Base-by-base conservation (phyloP, 306 rosid species). In the Cucurbita moschata region DNA sequence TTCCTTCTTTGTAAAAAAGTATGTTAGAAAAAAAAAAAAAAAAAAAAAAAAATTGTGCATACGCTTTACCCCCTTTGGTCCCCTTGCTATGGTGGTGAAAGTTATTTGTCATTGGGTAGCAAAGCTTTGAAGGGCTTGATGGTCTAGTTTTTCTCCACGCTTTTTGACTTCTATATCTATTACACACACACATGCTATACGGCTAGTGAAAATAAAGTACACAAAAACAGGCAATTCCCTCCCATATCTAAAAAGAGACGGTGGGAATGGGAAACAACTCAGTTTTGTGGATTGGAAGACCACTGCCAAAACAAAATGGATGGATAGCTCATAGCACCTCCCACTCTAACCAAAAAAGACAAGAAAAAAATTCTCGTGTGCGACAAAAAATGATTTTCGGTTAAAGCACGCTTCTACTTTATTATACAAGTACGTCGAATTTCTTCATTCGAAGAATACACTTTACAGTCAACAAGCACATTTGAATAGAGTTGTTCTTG, bases 231-330 rank as follows among this genome's bases (percentile, higher is more conserved):
- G 5, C 3, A 10, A 65, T 65, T 65, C 30, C 49, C 30, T 64
- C 16, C 37, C 19, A 38, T 38, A 16, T 62, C 47, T 62, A 38
- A 38, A 43, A 65, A 65, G 51, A 42, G 71, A 65, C 0, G 2
- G 53, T 65, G 53, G 71, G 53, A 65, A 65, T 65, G 53, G 71
- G 53, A 65, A 65, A 65, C 53, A 65, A 43, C 71, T 43, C 50
- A 18, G 15, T n/a, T 21, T 2, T 39, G n/a, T 18, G 49, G 51
- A 10, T 62, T 39, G 70, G 18, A 39, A 63, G 19, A 19, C 23
- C 23, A 21, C 16, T 38, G 40, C 5, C 12, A 63, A n/a, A 63
- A 63, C 26, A 16, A 39, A 64, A 40, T 16, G 21, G 23, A 37
- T 38, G 21, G 68, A 61, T 61, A 9, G 46, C 11, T 37, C 21